Evolutionary conservation across 495 filamentous ascomycete genomes (phyloP).

Genomic region (Lasiosphaeria hispida): DNA sequence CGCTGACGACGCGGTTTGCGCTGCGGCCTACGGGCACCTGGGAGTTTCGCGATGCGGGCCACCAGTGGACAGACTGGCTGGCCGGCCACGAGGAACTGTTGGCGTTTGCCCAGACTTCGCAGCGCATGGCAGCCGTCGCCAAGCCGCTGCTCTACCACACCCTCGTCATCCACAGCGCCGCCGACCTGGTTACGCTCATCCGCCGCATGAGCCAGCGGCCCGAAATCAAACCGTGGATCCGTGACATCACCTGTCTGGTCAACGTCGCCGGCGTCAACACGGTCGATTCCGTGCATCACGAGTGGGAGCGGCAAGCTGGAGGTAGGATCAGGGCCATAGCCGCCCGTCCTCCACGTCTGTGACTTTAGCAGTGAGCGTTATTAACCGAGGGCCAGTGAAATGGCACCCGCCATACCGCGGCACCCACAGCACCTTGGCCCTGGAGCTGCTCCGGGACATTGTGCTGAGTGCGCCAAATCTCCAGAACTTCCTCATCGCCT

Average conservation of each 20-base stretch:
- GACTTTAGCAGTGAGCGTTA: background rate
- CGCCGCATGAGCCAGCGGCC: slow-evolving; percentile 20
- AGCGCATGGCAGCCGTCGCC: slow-evolving; percentile 31
- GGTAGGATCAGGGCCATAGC: slow-evolving; percentile 18
- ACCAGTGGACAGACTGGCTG: slow-evolving; percentile 32
- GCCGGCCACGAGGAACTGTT: slow-evolving; percentile 24
- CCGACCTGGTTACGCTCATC: slow-evolving; percentile 23
- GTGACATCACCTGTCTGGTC: slow-evolving; percentile 29
- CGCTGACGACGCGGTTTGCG: slow-evolving; percentile 31
- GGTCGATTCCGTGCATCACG: slow-evolving; percentile 14
- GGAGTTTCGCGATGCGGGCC: slow-evolving; percentile 30
- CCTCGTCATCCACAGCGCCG: slow-evolving; percentile 27
- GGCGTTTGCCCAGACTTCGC: slow-evolving; percentile 30
- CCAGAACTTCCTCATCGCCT: slow-evolving; percentile 27
- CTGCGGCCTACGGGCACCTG: slow-evolving; percentile 32
- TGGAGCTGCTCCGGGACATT: slow-evolving; percentile 26
- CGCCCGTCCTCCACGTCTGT: background rate
- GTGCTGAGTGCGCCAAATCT: slow-evolving; percentile 25
- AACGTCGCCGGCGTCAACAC: slow-evolving; percentile 22
- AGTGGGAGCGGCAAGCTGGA: slow-evolving; percentile 26
- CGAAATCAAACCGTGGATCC: slow-evolving; percentile 29
- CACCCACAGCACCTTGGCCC: slow-evolving; percentile 11
- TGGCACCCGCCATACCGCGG: slow-evolving; percentile 11
- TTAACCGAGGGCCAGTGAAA: slow-evolving; percentile 22
- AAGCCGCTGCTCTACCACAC: slow-evolving; percentile 32